phyloP scores from a whole-genome alignment of 2,329 filamentous ascomycete species.

The Arachnopeziza araneosa region DNA sequence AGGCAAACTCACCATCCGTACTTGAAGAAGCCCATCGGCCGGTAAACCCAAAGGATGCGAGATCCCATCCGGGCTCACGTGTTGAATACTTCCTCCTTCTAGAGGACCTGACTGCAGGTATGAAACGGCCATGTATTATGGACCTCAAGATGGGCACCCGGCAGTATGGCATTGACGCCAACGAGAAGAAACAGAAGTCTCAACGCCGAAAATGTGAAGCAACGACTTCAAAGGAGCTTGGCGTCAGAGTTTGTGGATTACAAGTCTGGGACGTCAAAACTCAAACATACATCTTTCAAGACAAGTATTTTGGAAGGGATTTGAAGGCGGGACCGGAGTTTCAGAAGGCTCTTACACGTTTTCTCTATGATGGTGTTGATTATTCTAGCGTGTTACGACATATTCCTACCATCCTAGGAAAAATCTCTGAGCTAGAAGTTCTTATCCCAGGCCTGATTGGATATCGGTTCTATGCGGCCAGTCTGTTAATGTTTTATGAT shows the following conservation, averaged over 20 bases:
- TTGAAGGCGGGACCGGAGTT: conserved; percentile 86
- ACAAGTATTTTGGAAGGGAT: conserved; percentile 93
- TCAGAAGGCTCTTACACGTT: conserved; percentile 78
- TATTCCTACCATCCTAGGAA: conserved; percentile 80
- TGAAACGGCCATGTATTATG: conserved; percentile 94
- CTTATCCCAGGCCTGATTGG: conserved; percentile 76
- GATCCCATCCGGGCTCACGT: conserved; percentile 55
- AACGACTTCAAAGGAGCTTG: conserved; percentile 86
- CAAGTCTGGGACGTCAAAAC: conserved; percentile 89
- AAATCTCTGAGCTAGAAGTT: conserved; percentile 74
- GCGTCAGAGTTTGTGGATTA: conserved; percentile 89
- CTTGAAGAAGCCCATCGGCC: conserved; percentile 46
- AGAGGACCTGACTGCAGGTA: conserved; percentile 91
- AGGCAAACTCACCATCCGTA: conserved; percentile 7
- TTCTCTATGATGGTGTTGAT: conserved; percentile 85
- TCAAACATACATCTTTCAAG: conserved; percentile 86
- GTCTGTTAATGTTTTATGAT: conserved; percentile 92
- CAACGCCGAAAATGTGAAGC: conserved; percentile 88
- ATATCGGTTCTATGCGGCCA: conserved; percentile 94
- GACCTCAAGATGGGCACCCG: conserved; percentile 98
- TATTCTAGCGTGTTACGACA: conserved; percentile 75
- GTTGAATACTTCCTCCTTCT: conserved; percentile 90
- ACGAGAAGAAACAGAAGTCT: conserved; percentile 85
- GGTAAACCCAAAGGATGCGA: conserved; percentile 72
- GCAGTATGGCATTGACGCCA: conserved; percentile 91